Evolutionary conservation across 2,329 filamentous ascomycete genomes (phyloP), one percentile per base, ranked within the genome.

Genomic region (Xylariaceae sp.): DNA sequence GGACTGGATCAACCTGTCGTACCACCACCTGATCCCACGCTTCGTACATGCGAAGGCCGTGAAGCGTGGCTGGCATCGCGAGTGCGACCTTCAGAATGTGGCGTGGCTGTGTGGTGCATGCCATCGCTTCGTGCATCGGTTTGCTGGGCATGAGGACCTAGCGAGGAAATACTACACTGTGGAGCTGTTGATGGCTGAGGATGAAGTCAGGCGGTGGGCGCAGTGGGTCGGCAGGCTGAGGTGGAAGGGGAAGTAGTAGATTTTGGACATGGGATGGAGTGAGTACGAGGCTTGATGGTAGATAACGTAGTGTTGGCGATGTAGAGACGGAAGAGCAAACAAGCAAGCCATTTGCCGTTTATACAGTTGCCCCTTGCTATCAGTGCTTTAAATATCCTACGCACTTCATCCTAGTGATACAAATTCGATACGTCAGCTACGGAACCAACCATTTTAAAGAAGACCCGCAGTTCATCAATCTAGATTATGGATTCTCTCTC

Each of bases 81-180:
- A 85, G 58, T 88, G 89, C 70, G 82, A 85, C 72, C 70, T 95
- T 70, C 84, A 89, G 64, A 91, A 85, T 67, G 91, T 94, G 16
- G 91, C 91, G 10, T 95, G 91, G 91, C 72, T 96, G 61, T 95
- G 91, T 72, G 79, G 90, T 43, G 88, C 90, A 2, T 96, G 91
- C 65, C 91, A 96, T 75, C 83, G 81, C 35, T 92, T 91, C 68
- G 89, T 95, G 68, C 91, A 95, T 75, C 76, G 83, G 32, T 82
- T 92, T 66, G 86, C 84, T 27, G 78, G 74, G 4, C 91, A 94
- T 67, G 91, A 95, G 77, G 89, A 89, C 63, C 73, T 96, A 61
- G 91, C 91, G 11, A 78, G 81, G 62, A 75, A 86, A 48, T 91
- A 80, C 68, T 91, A 85, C 72, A 92, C 85, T 0, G 83, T 94